Base-by-base conservation (phyloP, 306 rosid species). In the Prunus persica region DNA sequence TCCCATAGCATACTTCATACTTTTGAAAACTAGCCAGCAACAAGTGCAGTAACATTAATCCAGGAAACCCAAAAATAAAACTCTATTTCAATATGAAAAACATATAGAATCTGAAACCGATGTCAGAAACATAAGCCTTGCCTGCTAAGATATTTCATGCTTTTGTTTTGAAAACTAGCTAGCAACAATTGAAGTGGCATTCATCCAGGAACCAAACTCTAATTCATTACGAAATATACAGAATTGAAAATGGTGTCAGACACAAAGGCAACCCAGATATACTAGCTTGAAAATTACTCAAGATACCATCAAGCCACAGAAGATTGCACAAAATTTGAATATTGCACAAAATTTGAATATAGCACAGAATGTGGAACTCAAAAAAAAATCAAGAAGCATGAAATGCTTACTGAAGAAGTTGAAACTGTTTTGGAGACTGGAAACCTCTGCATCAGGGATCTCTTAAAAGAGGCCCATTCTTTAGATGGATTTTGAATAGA, bases 381-480 rank as follows among this genome's bases (percentile, higher is more conserved):
- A 64, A 49, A 51, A 51, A 28, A 46, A 85, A 50, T 10, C 50
- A 38, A 46, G 74, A 74, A 52, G 47, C 63, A 14, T 20, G n/a
- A 63, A 69, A 43, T 69, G 61, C 96, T 86, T 88, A 95, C 98
- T 15, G 90, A 87, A 79, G 96, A 82, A 82, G 90, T 43, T 16
- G 90, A 88, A 75, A 95, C 84, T 89, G 86, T 87, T 81, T 95
- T 92, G 71, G 96, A 84, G 79, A 84, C 90, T 34, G 97, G 93
- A 86, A 95, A 95, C 74, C 87, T 83, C 86, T 95, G 97, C 88
- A 85, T 91, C 64, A 88, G 85, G 77, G 91, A 82, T 81, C 92
- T 95, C 82, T 88, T 84, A 82, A 90, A 92, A 76, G 96, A 82
- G 79, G 82, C 80, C 98, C 97, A 95, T 65, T 92, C 98, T 87